phyloP scores from a whole-genome alignment of 2,329 filamentous ascomycete genomes.

The Talaromyces sp. region DNA sequence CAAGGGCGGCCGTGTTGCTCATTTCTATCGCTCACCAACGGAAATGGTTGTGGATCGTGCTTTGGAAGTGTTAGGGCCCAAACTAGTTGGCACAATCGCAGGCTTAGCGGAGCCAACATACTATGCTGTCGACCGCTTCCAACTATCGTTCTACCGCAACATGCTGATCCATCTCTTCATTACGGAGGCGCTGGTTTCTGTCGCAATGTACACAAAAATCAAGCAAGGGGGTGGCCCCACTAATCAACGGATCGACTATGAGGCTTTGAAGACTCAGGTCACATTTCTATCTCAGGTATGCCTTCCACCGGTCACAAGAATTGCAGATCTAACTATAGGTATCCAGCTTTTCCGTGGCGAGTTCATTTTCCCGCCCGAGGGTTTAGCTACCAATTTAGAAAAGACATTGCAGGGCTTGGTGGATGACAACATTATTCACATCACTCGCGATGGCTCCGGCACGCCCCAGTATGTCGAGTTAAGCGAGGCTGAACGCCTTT shows the following conservation, averaged over 20 bases:
- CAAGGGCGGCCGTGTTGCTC: constrained; percentile 89
- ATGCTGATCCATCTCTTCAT: constrained; percentile 99
- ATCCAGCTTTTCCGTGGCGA: constrained; percentile 83
- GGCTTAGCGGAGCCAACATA: constrained; percentile 88
- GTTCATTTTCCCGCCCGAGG: constrained; percentile 93
- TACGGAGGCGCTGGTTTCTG: constrained; percentile 85
- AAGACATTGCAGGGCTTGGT: constrained; percentile 78
- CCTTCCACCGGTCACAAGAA: not conserved
- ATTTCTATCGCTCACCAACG: constrained; percentile 81
- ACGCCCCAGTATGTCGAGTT: constrained; percentile 71
- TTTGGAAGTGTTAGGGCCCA: constrained; percentile 85
- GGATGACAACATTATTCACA: constrained; percentile 72
- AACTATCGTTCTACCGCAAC: constrained; percentile 96
- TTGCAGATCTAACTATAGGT: constrained; percentile 11
- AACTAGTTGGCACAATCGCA: constrained; percentile 78
- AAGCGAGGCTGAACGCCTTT: constrained; percentile 71
- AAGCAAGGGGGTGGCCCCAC: constrained; percentile 87
- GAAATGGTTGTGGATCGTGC: constrained; percentile 84
- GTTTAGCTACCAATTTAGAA: constrained; percentile 76
- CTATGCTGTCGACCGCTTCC: constrained; percentile 93
- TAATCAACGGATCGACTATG: constrained; percentile 76
- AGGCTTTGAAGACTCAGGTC: constrained; percentile 75
- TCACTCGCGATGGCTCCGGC: constrained; percentile 60
- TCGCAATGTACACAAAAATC: constrained; percentile 84
- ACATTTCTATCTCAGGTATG: constrained; percentile 75